Evolutionary conservation across 495 filamentous ascomycete species (phyloP).

Genomic region (Pseudevernia furfuracea): DNA sequence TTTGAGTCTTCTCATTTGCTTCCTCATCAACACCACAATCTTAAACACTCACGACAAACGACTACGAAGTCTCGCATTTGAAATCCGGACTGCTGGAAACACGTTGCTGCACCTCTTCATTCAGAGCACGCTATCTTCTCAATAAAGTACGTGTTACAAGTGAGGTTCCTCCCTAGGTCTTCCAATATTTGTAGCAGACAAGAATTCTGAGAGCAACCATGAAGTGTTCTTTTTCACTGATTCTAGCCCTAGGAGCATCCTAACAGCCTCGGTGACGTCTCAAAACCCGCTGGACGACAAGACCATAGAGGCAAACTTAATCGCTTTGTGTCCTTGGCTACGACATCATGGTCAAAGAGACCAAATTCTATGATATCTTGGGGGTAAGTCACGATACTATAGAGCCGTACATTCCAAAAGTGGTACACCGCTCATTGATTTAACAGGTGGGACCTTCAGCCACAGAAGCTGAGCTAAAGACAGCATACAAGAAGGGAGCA

Average conservation of each 20-base stretch:
- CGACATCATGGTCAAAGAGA: slow-evolving; percentile 80
- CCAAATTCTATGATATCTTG: slow-evolving; percentile 76
- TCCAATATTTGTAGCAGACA: background rate
- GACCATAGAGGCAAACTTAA: background rate
- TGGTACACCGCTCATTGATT: slow-evolving; percentile 18
- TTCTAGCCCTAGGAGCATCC: background rate
- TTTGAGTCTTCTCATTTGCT: background rate
- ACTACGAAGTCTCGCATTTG: background rate
- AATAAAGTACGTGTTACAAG: background rate
- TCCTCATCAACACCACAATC: background rate
- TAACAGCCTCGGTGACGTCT: background rate
- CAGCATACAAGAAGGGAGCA: slow-evolving; percentile 84
- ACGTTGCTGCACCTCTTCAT: background rate
- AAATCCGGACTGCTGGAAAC: background rate
- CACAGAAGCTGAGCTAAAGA: slow-evolving; percentile 73
- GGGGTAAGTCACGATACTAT: slow-evolving; percentile 53
- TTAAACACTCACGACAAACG: background rate
- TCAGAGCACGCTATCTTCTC: background rate
- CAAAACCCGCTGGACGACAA: background rate
- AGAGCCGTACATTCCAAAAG: background rate
- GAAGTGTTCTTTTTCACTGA: background rate
- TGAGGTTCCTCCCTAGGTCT: background rate
- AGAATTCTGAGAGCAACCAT: background rate
- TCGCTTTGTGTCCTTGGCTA: background rate
- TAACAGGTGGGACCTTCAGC: slow-evolving; percentile 61